These are phyloP conservation scores for Phascolomyces articulosus DNA, from an alignment of 371 early-diverging fungal species.

Conservation along the genomic window DNA sequence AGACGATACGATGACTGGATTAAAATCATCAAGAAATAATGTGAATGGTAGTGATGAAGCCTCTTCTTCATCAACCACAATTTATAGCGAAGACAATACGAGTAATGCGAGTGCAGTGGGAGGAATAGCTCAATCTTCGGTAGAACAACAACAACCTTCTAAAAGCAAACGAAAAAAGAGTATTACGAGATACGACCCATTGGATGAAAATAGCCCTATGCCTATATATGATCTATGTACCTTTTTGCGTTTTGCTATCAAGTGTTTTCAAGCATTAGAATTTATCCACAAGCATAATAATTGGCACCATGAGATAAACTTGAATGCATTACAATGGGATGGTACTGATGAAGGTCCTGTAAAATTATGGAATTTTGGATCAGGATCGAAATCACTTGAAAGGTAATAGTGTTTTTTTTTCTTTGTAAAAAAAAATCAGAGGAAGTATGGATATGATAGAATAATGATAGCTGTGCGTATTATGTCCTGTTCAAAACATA, in stretches of 20 bases:
- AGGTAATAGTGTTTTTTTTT: too few relatives aligned
- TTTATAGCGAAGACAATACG: neutral
- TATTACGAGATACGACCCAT: neutral
- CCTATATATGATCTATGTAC: conserved; percentile 35
- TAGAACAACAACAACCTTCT: neutral
- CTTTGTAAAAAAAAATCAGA: too few relatives aligned
- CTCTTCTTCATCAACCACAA: neutral
- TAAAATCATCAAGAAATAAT: neutral
- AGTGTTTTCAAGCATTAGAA: conserved; percentile 43
- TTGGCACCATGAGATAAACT: conserved; percentile 41
- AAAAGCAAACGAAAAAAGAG: neutral
- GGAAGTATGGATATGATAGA: too few relatives aligned
- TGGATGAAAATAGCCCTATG: conserved; percentile 4
- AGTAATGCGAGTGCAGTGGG: neutral
- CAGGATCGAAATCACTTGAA: conserved; percentile 30
- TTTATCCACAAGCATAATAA: conserved; percentile 46
- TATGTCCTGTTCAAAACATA: too few relatives aligned
- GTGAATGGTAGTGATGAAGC: neutral
- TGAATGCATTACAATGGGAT: conserved; percentile 45
- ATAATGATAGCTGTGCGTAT: too few relatives aligned
- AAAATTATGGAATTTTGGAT: conserved; percentile 46
- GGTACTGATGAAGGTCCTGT: conserved; percentile 33
- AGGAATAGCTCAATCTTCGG: neutral
- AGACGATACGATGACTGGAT: too few relatives aligned
- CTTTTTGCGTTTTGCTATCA: conserved; percentile 46